Conservation (phyloP, 2,329 filamentous ascomycete species). For the Claviceps purpurea region DNA sequence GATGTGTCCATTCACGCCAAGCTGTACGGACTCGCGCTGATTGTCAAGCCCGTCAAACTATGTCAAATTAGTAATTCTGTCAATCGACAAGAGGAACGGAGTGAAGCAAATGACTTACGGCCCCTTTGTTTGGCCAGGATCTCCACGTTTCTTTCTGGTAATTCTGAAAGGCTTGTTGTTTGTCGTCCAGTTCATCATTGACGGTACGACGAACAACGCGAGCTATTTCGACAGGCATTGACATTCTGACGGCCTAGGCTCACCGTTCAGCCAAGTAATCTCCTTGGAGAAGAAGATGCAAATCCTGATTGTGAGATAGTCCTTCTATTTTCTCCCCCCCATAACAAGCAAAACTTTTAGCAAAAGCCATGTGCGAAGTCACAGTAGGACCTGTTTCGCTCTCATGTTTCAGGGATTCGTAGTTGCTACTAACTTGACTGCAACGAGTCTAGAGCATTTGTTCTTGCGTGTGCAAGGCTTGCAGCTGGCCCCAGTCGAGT, state of each 20-base stretch:
- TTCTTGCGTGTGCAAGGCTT: neutral
- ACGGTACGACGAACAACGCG: slow-evolving; percentile 16
- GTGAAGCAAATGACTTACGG: slow-evolving; percentile 17
- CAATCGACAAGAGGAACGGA: neutral
- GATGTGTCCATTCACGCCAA: slow-evolving; percentile 51
- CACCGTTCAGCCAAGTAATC: neutral
- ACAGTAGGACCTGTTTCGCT: neutral
- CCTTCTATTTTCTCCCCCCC: neutral
- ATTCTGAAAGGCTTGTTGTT: slow-evolving; percentile 13
- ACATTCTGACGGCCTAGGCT: neutral
- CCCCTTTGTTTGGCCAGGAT: slow-evolving; percentile 35
- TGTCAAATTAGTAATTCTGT: neutral
- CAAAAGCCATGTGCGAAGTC: neutral
- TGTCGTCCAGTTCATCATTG: slow-evolving; percentile 15
- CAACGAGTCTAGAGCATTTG: neutral
- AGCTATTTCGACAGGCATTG: slow-evolving; percentile 11
- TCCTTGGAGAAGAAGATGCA: neutral
- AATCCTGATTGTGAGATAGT: neutral
- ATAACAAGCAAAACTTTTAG: neutral
- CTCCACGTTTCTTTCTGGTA: slow-evolving; percentile 21
- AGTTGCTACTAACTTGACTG: neutral
- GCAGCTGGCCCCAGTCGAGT: neutral
- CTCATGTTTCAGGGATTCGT: neutral
- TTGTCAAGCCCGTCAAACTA: slow-evolving; percentile 58
- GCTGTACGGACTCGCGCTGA: slow-evolving; percentile 48